These are phyloP conservation scores for Teunomyces pallodes DNA, from an alignment of 805 yeast species.

Conservation along the genomic window DNA sequence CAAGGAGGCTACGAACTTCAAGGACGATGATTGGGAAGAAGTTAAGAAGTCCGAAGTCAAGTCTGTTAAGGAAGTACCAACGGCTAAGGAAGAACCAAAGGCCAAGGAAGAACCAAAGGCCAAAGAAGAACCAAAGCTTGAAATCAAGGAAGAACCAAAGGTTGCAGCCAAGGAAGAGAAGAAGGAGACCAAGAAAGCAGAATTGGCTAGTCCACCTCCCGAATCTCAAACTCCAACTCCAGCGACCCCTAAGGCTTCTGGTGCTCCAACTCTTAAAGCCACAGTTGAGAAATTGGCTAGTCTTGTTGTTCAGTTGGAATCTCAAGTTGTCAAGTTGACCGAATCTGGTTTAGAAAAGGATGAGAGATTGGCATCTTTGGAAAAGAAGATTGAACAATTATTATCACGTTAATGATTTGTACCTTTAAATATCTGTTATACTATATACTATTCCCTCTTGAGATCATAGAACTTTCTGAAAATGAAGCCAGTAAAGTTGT, in stretches of 20 bases:
- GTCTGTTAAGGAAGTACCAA: background rate
- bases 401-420: constrained; percentile 21
- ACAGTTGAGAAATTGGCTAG: constrained; percentile 65
- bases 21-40: constrained; percentile 42
- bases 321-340: constrained; percentile 49
- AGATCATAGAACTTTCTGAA: constrained; percentile 73
- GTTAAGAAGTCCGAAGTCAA: constrained; percentile 24
- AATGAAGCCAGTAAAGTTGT: constrained; percentile 63
- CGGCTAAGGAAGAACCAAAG: background rate
- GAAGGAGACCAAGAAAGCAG: background rate
- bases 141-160: constrained; percentile 7
- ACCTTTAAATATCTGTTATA: background rate
- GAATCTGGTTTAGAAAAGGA: constrained; percentile 64
- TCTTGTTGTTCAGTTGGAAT: constrained; percentile 57
- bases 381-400: constrained; percentile 58
- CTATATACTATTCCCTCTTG: constrained; percentile 4
- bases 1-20: constrained; percentile 13
- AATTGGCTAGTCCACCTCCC: constrained; percentile 6
- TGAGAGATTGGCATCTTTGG: constrained; percentile 54
- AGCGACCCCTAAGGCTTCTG: constrained; percentile 11
- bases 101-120: constrained; percentile 6
- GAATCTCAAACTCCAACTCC: constrained; percentile 9
- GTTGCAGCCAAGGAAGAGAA: background rate
- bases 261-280: constrained; percentile 65
- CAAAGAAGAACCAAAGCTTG: constrained; percentile 13